Base-by-base conservation (phyloP, 768 basidiomycete species). In the Russula virescens region DNA sequence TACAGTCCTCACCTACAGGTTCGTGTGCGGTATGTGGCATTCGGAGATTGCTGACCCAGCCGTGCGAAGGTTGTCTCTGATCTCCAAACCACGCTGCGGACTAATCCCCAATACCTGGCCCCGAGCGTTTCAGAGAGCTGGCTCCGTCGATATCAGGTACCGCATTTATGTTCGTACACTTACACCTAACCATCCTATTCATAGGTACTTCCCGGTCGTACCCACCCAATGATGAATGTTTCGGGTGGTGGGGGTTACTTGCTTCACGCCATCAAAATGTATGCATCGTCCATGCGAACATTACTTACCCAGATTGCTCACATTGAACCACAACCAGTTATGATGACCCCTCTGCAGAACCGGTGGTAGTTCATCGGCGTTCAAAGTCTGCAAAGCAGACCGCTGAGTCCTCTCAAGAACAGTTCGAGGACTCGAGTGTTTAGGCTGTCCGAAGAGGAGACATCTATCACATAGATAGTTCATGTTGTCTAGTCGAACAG, bases 211-310 rank as follows among this genome's bases (percentile, higher is more conserved):
- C 97, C 97, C 25, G 96, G 97, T 25, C 82, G 97, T 40, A 96
- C 92, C 45, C 97, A 99, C 76, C 97, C 97, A 4, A 85, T 83
- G 66, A 98, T 99, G 97, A 87, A 80, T 60, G 90, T 86, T 62
- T 88, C 91, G 23, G 92, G 91, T 13, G 86, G 88, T 1, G 95
- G 94, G 16, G 96, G 97, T 0, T 97, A 85, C 74, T 75, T 98
- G 48, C 79, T 98, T 34, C 86, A 90, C 70, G 82, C 86, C 19
- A 87, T 85, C n/a, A 92, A 91, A 82, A 84, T 98, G 89, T 94
- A 77, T 48, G 79, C 61, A n/a, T 21, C 19, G 40, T 47, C 52
- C 7, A 40, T 52, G 8, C 25, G 19, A 28, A 40, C 45, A 23
- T 55, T 8, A 10, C 55, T 6, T 18, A n/a, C 8, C 7, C 38